These are phyloP conservation scores for Ophiostoma angusticollis DNA, from an alignment of 2,329 filamentous ascomycete species.

Conservation along the genomic window DNA sequence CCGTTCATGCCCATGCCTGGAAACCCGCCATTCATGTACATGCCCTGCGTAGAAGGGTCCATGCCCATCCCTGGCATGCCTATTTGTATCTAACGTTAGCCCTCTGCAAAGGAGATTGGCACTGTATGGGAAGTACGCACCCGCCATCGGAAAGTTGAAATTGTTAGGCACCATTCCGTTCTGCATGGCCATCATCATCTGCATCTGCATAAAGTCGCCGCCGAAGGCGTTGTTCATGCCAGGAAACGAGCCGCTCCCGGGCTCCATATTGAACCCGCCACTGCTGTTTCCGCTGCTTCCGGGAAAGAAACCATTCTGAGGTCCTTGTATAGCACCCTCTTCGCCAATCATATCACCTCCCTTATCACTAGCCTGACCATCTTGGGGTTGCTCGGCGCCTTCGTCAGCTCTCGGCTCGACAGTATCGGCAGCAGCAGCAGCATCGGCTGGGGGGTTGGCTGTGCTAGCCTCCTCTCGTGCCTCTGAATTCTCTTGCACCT, in stretches of 20 bases:
- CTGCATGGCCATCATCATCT: conserved; percentile 68
- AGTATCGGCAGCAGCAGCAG: conserved; percentile 16
- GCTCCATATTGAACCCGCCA: conserved; percentile 19
- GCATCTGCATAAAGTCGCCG: conserved; percentile 63
- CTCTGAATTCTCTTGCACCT: conserved; percentile 5
- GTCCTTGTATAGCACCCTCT: conserved; percentile 12
- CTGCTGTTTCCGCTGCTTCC: conserved; percentile 3
- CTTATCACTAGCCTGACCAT: conserved; percentile 21
- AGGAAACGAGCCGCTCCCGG: conserved; percentile 36
- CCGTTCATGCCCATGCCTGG: conserved; percentile 66
- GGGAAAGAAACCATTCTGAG: conserved; percentile 14
- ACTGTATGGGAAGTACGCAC: conserved; percentile 39
- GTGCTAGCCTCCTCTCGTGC: conserved; percentile 6
- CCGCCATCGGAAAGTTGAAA: conserved; percentile 68
- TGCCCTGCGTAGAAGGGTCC: conserved; percentile 68
- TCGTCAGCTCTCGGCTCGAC: conserved; percentile 16
- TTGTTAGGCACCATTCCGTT: conserved; percentile 46
- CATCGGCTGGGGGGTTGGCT: conserved; percentile 15
- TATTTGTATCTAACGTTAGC: no score
- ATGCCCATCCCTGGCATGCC: conserved; percentile 76
- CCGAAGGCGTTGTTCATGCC: conserved; percentile 33
- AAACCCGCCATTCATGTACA: conserved; percentile 64
- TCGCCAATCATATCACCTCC: conserved; percentile 20
- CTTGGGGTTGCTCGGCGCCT: conserved; percentile 14
- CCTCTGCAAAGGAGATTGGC: background rate